These are phyloP conservation scores for Monilinia aucupariae DNA, from an alignment of 2,329 filamentous ascomycete genomes.

Conservation along the genomic window DNA sequence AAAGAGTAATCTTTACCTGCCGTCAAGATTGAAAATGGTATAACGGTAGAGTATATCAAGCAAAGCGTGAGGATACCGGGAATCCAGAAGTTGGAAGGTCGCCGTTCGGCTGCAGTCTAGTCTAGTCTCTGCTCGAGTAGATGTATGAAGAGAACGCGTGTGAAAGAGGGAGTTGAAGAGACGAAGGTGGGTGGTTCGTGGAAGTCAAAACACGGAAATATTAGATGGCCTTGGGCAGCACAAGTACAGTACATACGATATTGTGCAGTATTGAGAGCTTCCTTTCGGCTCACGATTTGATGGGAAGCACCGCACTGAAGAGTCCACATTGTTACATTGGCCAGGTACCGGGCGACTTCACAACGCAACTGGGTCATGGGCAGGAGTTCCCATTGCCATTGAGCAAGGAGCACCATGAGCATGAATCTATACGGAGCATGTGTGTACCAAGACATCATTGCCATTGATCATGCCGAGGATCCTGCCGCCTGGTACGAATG, in stretches of 20 bases:
- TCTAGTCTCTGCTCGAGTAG: too few species aligned
- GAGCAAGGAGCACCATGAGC: background rate
- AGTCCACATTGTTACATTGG: background rate
- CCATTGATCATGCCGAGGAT: slow-evolving; percentile 1
- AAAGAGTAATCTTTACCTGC: slow-evolving; percentile 44
- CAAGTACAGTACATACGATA: background rate
- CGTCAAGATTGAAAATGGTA: slow-evolving; percentile 38
- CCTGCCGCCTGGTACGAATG: slow-evolving; percentile 4
- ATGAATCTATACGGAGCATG: background rate
- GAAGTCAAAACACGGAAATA: background rate
- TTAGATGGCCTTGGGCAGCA: background rate
- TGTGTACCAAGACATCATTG: background rate
- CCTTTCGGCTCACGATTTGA: background rate
- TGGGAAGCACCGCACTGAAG: slow-evolving; percentile 6
- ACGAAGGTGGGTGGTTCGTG: slow-evolving; percentile 3
- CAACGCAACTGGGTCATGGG: background rate
- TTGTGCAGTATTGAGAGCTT: background rate
- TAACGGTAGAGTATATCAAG: slow-evolving; percentile 34
- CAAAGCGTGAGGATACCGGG: slow-evolving; percentile 25
- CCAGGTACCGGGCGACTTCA: slow-evolving; percentile 3
- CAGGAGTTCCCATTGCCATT: background rate
- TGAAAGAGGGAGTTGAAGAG: background rate
- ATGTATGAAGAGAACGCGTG: background rate
- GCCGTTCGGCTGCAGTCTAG: background rate
- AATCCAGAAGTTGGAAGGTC: slow-evolving; percentile 14